Percentiles rank a stretch among this genome's conserved stretches.
phyloP scores from a whole-genome alignment of 2,329 filamentous ascomycete species.

The Teratosphaeria pseudoeucalypti region DNA sequence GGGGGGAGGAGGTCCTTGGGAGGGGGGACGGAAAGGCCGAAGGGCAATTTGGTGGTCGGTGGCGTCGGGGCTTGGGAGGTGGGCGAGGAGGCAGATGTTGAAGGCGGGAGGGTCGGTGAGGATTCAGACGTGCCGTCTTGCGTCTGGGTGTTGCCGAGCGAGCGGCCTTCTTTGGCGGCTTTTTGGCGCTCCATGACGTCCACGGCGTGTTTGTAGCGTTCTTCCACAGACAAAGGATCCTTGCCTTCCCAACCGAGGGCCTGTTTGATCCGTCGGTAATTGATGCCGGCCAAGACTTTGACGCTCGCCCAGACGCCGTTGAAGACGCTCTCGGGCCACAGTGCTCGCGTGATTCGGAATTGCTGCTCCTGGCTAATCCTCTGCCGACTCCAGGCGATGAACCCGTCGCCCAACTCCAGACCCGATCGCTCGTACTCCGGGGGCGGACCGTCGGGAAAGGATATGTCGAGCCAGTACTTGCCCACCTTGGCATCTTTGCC shows the following conservation, averaged over 20 bases:
- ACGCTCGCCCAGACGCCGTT: constrained; percentile 26
- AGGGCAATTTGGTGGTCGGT: constrained; percentile 10
- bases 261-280: constrained; percentile 27
- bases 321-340: constrained; percentile 29
- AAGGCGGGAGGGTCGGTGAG: not conserved
- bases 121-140: not conserved
- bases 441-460: constrained; percentile 39
- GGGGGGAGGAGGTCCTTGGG: not conserved
- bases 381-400: constrained; percentile 31
- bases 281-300: constrained; percentile 25
- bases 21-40: constrained; percentile 15
- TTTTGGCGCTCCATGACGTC: constrained; percentile 22
- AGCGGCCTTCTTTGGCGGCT: constrained; percentile 3
- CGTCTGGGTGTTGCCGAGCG: not conserved
- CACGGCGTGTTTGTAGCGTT: constrained; percentile 20
- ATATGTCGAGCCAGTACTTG: constrained; percentile 39
- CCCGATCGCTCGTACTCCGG: constrained; percentile 39
- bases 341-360: constrained; percentile 25
- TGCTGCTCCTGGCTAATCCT: constrained; percentile 31
- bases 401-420: constrained; percentile 30
- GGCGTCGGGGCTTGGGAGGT: not conserved
- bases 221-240: constrained; percentile 23
- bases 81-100: not conserved
- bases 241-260: constrained; percentile 26
- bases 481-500: constrained; percentile 32